Base-by-base conservation (phyloP, 371 early-diverging fungal genomes). In the Syncephalastrum monosporum region DNA sequence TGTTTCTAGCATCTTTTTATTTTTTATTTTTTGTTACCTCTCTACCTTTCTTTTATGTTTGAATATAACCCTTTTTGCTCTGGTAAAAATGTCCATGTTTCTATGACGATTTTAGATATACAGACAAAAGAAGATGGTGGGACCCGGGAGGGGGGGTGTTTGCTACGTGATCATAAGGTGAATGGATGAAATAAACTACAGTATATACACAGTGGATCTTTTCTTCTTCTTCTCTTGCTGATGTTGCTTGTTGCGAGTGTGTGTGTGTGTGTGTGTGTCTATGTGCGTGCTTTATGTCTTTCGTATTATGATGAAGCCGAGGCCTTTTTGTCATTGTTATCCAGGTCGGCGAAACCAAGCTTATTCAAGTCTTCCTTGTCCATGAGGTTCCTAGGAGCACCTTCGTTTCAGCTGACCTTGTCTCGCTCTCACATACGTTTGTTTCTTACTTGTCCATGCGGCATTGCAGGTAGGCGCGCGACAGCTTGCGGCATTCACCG, bases 401-500 rank as follows among this genome's bases (percentile, higher is more conserved):
- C 19, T n/a, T n/a, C n/a, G 27, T 23, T 33, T 15, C 14, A 16
- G 16, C 27, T 47, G 15, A 52, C 6, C 42, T 10, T 23, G 13
- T 15, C 44, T 38, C 53, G n/a, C n/a, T 47, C 14, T 29, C 42
- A 25, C 1, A 57, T 14, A 15, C 14, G 42, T 29, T 42, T 13
- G 23, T 25, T 19, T 42, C 73, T 64, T 77, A 89, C 91, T 82
- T 85, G 48, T 90, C 82, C 94, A 93, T 93, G 21, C 94, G 83
- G 61, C 94, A 93, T 72, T 84, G 76, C 25, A 93, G 72, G 61
- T 92, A 92, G 4, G 72, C 70, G 58, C 82, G 79, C 2, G 91
- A 83, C 3, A 90, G 62, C n/a, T 86, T 75, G 16, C 90, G 74
- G 68, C 94, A 93, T 42, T 65, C 64, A 2, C 80, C 75, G 60